Base-by-base conservation (phyloP, 768 basidiomycete genomes). In the Gautieria morchelliformis region DNA sequence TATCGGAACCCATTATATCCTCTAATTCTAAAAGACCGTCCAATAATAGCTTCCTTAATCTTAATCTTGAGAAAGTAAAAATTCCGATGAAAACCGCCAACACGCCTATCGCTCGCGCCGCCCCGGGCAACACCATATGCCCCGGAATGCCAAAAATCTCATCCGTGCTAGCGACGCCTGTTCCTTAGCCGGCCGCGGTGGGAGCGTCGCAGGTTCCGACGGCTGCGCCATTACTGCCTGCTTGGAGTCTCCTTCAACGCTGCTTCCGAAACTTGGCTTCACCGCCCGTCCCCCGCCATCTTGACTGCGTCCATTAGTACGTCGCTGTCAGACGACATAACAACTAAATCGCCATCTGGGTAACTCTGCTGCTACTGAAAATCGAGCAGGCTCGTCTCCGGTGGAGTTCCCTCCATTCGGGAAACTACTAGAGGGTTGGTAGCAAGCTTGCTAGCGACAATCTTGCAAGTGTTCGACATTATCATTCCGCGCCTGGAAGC, bases 371-470 rank as follows among this genome's bases (percentile, higher is more conserved):
- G 87, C 52, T 98, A 71, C 50, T 80, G 77, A 75, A 97, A 99
- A 70, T 93, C 89, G 47, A 78, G 79, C 1, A 93, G 87, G 66
- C 97, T 91, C 32, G 92, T 70, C 68, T 32, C 74, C 76, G 48
- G 46, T 8, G 22, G 69, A 70, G 52, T 76, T 70, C 72, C 76
- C 81, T 45, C 72, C 76, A 82, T 45, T 83, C 81, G 4, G 83
- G 82, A 75, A 99, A 97, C 82, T 93, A 98, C n/a, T n/a, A n/a
- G n/a, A 1, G 96, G 90, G 67, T 99, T 96, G 2, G 82, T 83
- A 7, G 81, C 77, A 48, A 99, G 81, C 70, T 99, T 99, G 44
- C 94, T 93, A 2, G 81, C 72, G 2, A 98, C 87, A 58, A 99
- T 91, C 63, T 98, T 96, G 22, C 87, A 81, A 52, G 98, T 74